A percentile compares a stretch with the other conserved stretches of the same genome.
These are phyloP conservation scores for Serendipita vermifera DNA, from an alignment of 768 basidiomycete genomes.

Conservation along the genomic window DNA sequence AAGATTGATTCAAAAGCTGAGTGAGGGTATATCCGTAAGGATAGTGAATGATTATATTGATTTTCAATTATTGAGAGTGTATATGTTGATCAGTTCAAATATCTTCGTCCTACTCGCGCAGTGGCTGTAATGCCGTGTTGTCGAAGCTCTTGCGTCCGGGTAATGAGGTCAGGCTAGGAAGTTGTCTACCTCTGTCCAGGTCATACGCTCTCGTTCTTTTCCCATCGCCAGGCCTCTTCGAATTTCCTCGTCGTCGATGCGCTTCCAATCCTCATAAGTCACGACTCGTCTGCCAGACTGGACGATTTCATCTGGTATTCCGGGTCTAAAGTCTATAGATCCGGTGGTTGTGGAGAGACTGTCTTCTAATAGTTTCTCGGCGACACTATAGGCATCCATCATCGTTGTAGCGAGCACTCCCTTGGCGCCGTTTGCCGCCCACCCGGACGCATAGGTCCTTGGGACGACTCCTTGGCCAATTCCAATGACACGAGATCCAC, in stretches of 20 bases:
- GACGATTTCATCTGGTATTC: neutral
- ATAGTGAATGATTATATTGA: no score
- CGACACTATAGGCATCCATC: constrained; percentile 77
- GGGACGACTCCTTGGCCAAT: constrained; percentile 24
- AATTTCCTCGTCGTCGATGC: constrained; percentile 58
- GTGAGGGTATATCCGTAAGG: no score
- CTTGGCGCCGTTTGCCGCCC: constrained; percentile 83
- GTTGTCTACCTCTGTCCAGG: constrained; percentile 31
- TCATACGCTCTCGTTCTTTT: constrained; percentile 70
- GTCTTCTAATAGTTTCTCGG: constrained; percentile 57
- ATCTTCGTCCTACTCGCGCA: no score
- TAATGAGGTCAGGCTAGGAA: constrained; percentile 14
- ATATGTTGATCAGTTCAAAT: no score
- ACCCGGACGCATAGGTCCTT: constrained; percentile 83
- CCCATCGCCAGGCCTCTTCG: constrained; percentile 39
- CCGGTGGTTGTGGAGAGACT: constrained; percentile 21
- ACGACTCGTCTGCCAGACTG: constrained; percentile 32
- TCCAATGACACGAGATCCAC: constrained; percentile 35
- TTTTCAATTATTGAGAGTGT: no score
- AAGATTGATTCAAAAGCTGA: no score
- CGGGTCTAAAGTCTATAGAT: neutral
- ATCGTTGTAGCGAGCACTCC: constrained; percentile 89
- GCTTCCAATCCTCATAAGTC: constrained; percentile 62
- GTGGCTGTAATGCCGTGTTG: no score
- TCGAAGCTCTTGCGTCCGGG: no score